Conservation (phyloP, 306 rosid species). For the Trifolium pratense region DNA sequence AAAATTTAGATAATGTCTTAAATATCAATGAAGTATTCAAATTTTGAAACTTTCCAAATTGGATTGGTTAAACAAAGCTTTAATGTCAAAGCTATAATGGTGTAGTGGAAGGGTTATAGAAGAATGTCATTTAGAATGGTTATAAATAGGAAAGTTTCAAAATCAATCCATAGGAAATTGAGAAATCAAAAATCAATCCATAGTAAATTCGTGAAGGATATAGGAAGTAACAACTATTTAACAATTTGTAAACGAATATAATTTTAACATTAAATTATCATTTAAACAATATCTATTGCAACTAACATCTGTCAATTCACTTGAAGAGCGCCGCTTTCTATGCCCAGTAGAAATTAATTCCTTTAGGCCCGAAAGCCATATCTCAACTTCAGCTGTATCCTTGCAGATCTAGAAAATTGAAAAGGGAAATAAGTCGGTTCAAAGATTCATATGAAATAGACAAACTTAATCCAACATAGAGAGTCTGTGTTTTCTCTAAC, state of each 20-base stretch:
- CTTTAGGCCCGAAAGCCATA: slow-evolving; percentile 84
- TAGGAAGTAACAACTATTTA: slow-evolving; percentile 27
- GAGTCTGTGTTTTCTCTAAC: slow-evolving; percentile 54
- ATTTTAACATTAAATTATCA: slow-evolving; percentile 19
- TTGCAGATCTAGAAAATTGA: slow-evolving; percentile 79
- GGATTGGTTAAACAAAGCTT: neutral
- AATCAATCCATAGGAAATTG: neutral
- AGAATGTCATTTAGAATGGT: neutral
- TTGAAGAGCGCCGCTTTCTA: slow-evolving; percentile 48
- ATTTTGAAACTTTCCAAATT: neutral
- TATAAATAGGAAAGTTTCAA: neutral
- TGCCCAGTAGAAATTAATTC: slow-evolving; percentile 65
- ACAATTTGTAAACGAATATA: slow-evolving; percentile 21
- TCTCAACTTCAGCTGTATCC: slow-evolving; percentile 86
- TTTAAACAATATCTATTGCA: slow-evolving; percentile 32
- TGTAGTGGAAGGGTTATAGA: neutral
- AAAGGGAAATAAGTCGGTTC: slow-evolving; percentile 28
- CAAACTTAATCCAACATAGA: slow-evolving; percentile 19
- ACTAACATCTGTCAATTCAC: slow-evolving; percentile 76
- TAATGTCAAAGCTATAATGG: neutral
- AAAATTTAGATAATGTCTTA: too few species aligned
- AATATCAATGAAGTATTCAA: neutral
- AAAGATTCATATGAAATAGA: slow-evolving; percentile 22
- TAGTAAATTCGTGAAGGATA: slow-evolving; percentile 1
- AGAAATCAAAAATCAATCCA: neutral